Percentiles rank a stretch among this genome's conserved stretches.
phyloP scores from a whole-genome alignment of 495 filamentous ascomycete genomes.

The Bryoglossum gracile region DNA sequence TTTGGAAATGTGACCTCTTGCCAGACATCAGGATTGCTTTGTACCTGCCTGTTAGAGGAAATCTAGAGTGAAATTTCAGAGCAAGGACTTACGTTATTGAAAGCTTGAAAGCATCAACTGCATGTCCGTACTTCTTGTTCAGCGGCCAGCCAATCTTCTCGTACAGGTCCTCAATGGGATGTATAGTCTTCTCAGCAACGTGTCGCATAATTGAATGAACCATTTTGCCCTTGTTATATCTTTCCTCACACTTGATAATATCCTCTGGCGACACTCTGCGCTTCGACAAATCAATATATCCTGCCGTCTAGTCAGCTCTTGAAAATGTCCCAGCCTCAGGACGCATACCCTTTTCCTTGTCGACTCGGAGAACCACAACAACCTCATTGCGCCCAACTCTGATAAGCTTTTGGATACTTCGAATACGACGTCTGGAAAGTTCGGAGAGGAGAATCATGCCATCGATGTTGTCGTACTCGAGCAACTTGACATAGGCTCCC shows the following conservation, averaged over 20 bases:
- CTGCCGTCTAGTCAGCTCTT: conserved; percentile 33
- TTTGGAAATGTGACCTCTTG: conserved; percentile 82
- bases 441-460: conserved; percentile 99
- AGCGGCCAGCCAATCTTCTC: conserved; percentile 93
- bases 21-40: conserved; percentile 92
- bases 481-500: conserved; percentile 98
- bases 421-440: conserved; percentile 90
- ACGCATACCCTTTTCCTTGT: conserved; percentile 88
- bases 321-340: conserved; percentile 6
- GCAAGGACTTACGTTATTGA: conserved; percentile 74
- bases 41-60: too few relatives aligned
- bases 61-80: background rate
- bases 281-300: conserved; percentile 97
- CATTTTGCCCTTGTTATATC: conserved; percentile 99
- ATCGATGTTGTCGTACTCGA: conserved; percentile 99
- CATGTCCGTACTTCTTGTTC: conserved; percentile 94
- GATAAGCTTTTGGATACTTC: conserved; percentile 98
- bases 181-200: conserved; percentile 92
- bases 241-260: conserved; percentile 95
- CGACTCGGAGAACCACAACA: conserved; percentile 93
- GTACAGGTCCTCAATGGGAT: conserved; percentile 88
- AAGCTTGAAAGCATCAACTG: conserved; percentile 96
- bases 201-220: conserved; percentile 97
- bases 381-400: conserved; percentile 96
- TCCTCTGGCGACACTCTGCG: conserved; percentile 95